phyloP scores from a whole-genome alignment of 768 basidiomycete genomes.

The Phlebiopsis gigantea region DNA sequence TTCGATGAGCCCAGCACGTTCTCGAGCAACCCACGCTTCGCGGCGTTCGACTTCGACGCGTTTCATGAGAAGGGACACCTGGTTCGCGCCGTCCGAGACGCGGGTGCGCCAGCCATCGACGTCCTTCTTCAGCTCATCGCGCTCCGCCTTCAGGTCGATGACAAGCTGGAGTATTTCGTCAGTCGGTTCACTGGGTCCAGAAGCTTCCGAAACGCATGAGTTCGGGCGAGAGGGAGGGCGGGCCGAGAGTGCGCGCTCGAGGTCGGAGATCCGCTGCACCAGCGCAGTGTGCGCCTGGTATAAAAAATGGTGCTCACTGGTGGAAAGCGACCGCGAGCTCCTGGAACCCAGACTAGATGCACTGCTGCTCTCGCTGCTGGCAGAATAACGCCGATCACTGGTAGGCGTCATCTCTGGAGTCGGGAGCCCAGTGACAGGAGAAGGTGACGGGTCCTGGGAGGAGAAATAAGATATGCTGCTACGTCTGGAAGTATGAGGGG shows the following conservation, averaged over 20 bases:
- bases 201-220: slow-evolving; percentile 46
- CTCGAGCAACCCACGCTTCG: slow-evolving; percentile 82
- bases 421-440: slow-evolving; percentile 46
- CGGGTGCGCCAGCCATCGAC: slow-evolving; percentile 82
- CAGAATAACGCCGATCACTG: slow-evolving; percentile 39
- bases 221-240: slow-evolving; percentile 30
- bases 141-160: slow-evolving; percentile 77
- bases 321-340: slow-evolving; percentile 43
- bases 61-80: slow-evolving; percentile 55
- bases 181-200: slow-evolving; percentile 38
- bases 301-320: slow-evolving; percentile 80
- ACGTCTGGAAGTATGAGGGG: slow-evolving; percentile 31
- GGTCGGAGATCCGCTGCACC: slow-evolving; percentile 73
- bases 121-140: slow-evolving; percentile 85
- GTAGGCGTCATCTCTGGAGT: slow-evolving; percentile 76
- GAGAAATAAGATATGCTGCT: slow-evolving; percentile 77
- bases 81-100: slow-evolving; percentile 72
- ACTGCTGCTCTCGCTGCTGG: slow-evolving; percentile 27
- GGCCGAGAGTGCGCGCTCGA: slow-evolving; percentile 64
- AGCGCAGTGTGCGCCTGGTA: slow-evolving; percentile 81
- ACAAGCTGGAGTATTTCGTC: slow-evolving; percentile 78
- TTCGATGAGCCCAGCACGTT: slow-evolving; percentile 59
- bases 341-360: slow-evolving; percentile 17
- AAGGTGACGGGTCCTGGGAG: slow-evolving; percentile 32
- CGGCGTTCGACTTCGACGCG: slow-evolving; percentile 74